Conservation (phyloP, 2,329 filamentous ascomycete species). For the Lasiodiplodia hormozganensis region DNA sequence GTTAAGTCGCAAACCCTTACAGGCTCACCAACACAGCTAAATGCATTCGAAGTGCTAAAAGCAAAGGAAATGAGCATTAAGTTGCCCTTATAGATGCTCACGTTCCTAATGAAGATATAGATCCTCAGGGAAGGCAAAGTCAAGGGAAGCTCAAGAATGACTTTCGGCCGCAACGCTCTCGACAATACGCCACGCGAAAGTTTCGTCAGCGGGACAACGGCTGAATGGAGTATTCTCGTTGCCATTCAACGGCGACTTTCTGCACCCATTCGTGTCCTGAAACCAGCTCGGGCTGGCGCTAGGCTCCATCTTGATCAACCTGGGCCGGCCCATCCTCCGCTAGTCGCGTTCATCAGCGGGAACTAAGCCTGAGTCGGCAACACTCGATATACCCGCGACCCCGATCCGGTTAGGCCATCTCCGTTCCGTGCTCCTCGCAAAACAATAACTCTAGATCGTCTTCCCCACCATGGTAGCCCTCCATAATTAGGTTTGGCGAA, state of each 20-base stretch:
- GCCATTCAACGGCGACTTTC: neutral
- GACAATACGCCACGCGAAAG: neutral
- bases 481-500: neutral
- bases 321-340: neutral
- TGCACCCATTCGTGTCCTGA: neutral
- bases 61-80: neutral
- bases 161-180: too few relatives aligned
- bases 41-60: too few relatives aligned
- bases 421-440: neutral
- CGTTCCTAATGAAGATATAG: neutral
- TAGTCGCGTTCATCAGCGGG: neutral
- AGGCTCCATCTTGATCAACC: neutral
- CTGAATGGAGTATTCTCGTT: neutral
- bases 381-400: neutral
- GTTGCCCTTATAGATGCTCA: neutral
- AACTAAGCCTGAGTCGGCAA: neutral
- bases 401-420: neutral
- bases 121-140: neutral
- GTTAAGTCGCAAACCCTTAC: too few relatives aligned
- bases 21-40: too few relatives aligned
- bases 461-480: neutral
- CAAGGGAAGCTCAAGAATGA: neutral
- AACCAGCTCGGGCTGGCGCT: constrained; percentile 4
- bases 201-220: neutral
- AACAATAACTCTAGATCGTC: neutral